Evolutionary conservation across 441 rosid genomes (phyloP), one percentile per base, ranked within the genome.

Genomic region (Corymbia citriodora): DNA sequence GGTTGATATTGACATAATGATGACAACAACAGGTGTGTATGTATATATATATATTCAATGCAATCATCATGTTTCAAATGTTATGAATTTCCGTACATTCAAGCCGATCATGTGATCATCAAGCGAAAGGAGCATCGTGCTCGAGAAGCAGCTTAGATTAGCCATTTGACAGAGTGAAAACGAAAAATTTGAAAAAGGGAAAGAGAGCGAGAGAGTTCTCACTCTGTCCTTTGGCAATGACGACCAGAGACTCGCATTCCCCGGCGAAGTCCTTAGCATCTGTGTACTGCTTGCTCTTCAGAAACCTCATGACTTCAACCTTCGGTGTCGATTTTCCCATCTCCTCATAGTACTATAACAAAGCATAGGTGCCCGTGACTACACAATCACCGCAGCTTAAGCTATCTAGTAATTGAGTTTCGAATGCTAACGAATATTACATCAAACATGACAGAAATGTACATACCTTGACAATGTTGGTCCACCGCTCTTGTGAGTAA

Each of bases 141-240:
- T 70, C 1, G 81, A 18, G 33, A 70, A 70, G 3, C 14, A 19
- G 14, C 48, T 33, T 70, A 18, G 81, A 70, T 70, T 33, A 70
- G 25, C 48, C 48, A 57, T 10, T 68, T 23, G 40, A 88, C 53
- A 70, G 36, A 10, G 31, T 10, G 27, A 70, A 33, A 54, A 55
- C 5, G 79, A 87, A 87, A 45, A 68, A 25, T 18, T 54, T 10
- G 33, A 74, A n/a, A 59, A 27, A 0, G 81, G 81, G 81, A 70
- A 18, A 17, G 81, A 4, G 81, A 87, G 33, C 3, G 33, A 33
- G 29, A 57, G 59, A 61, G 8, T 13, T 36, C 68, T 89, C 94
- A 97, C 99, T 96, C 92, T 97, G 99, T 94, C 99, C 99, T 93
- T 97, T 98, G 88, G 99, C 99, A 25, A 98, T 96, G 93, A 98